phyloP scores from a whole-genome alignment of 257 asterid genomes.

The Paulownia fortunei region DNA sequence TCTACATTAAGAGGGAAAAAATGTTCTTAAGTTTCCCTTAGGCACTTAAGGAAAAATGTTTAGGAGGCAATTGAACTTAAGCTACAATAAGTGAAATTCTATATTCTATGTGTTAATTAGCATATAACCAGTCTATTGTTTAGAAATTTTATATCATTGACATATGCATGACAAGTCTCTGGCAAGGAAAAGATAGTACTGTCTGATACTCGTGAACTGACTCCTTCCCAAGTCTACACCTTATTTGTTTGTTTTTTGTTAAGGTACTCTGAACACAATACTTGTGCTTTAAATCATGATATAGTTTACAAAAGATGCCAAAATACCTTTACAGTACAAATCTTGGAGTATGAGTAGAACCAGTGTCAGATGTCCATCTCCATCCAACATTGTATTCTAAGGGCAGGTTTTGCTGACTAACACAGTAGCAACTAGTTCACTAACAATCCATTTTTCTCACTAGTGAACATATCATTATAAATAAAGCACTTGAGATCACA shows the following conservation, averaged over 20 bases:
- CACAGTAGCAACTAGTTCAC: background rate
- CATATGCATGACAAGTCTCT: too few species aligned
- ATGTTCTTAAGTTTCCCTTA: background rate
- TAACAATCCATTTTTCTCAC: too few species aligned
- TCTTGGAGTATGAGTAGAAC: background rate
- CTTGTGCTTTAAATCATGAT: background rate
- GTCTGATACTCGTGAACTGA: too few species aligned
- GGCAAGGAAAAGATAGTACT: too few species aligned
- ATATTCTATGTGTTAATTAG: background rate
- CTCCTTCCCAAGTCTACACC: background rate
- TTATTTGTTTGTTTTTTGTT: too few species aligned
- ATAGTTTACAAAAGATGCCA: background rate
- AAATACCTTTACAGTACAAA: too few species aligned
- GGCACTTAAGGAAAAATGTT: background rate
- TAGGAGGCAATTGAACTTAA: too few species aligned
- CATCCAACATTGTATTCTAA: background rate
- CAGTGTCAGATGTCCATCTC: slow-evolving; percentile 3
- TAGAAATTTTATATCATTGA: background rate
- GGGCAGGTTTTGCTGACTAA: background rate
- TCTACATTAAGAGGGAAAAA: background rate
- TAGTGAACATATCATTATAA: background rate
- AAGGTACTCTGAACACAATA: background rate
- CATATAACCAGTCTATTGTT: background rate
- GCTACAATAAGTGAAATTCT: background rate
- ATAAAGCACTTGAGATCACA: too few species aligned